A percentile compares a stretch with the other conserved stretches of the same genome.
Evolutionary conservation across 208 protist species (phyloP).

Genomic region (Vickermania ingenoplastis): DNA sequence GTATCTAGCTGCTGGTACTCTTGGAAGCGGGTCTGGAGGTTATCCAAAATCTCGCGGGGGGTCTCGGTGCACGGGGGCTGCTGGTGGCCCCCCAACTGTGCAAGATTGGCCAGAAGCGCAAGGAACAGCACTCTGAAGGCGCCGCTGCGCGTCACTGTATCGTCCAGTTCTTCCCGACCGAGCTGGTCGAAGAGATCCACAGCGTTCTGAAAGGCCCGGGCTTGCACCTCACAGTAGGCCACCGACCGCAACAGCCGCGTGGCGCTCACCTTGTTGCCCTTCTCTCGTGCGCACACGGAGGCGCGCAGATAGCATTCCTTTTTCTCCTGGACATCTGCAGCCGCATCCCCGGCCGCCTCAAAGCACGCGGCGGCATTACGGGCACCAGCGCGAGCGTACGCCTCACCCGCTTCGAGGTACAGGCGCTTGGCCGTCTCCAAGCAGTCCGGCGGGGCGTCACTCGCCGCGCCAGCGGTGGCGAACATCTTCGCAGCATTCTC

Average conservation of each 20-base stretch:
- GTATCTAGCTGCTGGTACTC: slow-evolving; percentile 80
- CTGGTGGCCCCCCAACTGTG: slow-evolving; percentile 20
- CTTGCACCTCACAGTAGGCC: slow-evolving; percentile 55
- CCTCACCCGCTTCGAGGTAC: slow-evolving; percentile 59
- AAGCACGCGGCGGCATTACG: slow-evolving; percentile 18
- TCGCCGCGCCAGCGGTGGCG: slow-evolving; percentile 13
- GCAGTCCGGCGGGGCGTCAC: slow-evolving; percentile 38
- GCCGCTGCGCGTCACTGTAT: slow-evolving; percentile 46
- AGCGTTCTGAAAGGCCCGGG: slow-evolving; percentile 56
- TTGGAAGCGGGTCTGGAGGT: slow-evolving; percentile 68
- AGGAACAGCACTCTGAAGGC: slow-evolving; percentile 77
- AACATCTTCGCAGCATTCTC: slow-evolving; percentile 37
- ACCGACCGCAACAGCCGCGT: slow-evolving; percentile 62
- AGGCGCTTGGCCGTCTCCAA: slow-evolving; percentile 57
- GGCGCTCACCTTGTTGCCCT: slow-evolving; percentile 61
- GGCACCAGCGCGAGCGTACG: slow-evolving; percentile 15
- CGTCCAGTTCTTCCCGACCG: slow-evolving; percentile 61
- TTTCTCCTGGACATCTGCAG: slow-evolving; percentile 26
- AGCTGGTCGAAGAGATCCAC: slow-evolving; percentile 61
- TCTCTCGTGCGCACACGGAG: slow-evolving; percentile 46
- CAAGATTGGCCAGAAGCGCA: slow-evolving; percentile 65
- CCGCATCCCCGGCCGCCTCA: slow-evolving; percentile 47
- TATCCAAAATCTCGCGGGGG: slow-evolving; percentile 50
- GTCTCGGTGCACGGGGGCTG: slow-evolving; percentile 16
- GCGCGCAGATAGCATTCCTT: slow-evolving; percentile 64